Percentiles rank a stretch among this genome's conserved stretches.
These are phyloP conservation scores for Catenaria anguillulae DNA, from an alignment of 371 early-diverging fungal species.

Conservation along the genomic window DNA sequence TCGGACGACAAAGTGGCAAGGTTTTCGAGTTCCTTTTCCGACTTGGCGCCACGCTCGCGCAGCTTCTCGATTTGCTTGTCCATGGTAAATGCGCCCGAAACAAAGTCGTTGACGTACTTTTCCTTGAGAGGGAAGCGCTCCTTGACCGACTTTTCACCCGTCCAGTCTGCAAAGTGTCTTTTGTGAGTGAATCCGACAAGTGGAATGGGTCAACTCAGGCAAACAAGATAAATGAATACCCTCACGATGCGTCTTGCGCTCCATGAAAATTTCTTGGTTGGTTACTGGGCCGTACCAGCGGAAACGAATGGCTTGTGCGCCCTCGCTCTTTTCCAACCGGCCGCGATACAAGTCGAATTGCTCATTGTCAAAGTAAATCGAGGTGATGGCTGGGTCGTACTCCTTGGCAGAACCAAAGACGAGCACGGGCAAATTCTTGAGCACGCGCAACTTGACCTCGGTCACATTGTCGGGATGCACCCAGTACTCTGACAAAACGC, in stretches of 20 bases:
- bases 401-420: constrained; percentile 55
- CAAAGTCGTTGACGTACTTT: constrained; percentile 73
- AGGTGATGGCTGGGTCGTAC: constrained; percentile 85
- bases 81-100: constrained; percentile 65
- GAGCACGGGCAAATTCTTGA: constrained; percentile 89
- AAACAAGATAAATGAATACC: no score
- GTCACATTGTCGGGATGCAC: constrained; percentile 96
- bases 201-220: no score
- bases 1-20: constrained; percentile 58
- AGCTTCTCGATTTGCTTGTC: constrained; percentile 63
- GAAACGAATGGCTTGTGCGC: constrained; percentile 70
- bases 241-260: constrained; percentile 94
- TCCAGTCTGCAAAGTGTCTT: constrained; percentile 39
- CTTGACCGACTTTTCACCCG: constrained; percentile 82
- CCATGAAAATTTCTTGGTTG: constrained; percentile 78
- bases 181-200: background rate
- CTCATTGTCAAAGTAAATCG: constrained; percentile 93
- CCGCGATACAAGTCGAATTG: constrained; percentile 80
- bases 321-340: constrained; percentile 81
- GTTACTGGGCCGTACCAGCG: constrained; percentile 94
- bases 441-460: constrained; percentile 81
- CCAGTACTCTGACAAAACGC: no score
- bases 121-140: constrained; percentile 91
- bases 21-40: constrained; percentile 61
- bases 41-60: constrained; percentile 49